phyloP scores from a whole-genome alignment of 2,329 filamentous ascomycete genomes.

The Dendrostoma leiphaemia region DNA sequence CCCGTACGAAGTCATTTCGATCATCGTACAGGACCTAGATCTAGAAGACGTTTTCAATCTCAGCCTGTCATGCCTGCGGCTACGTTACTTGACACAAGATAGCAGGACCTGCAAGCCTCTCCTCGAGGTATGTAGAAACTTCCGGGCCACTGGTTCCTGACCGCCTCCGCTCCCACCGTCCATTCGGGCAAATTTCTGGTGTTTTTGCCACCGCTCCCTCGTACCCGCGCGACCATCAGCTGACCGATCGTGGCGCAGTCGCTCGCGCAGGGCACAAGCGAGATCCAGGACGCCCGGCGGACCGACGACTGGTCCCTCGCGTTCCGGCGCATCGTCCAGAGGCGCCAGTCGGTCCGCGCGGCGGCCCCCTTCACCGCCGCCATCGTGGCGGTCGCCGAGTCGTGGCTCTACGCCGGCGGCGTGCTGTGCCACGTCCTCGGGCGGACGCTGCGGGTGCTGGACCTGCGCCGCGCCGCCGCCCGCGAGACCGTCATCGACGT shows the following conservation, averaged over 20 bases:
- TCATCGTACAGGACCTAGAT: constrained; percentile 53
- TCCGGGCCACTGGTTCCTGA: not conserved
- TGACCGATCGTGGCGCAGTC: constrained; percentile 29
- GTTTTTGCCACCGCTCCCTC: constrained; percentile 38
- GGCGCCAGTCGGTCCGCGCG: constrained; percentile 56
- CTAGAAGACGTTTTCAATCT: constrained; percentile 59
- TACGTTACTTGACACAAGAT: constrained; percentile 51
- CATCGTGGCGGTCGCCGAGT: constrained; percentile 57
- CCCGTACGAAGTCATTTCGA: constrained; percentile 64
- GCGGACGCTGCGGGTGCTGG: constrained; percentile 52
- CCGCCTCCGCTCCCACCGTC: not conserved
- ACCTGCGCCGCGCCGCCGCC: constrained; percentile 48
- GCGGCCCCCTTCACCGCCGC: constrained; percentile 62
- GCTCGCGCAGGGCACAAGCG: constrained; percentile 30
- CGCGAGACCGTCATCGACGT: constrained; percentile 58
- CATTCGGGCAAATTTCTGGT: not conserved
- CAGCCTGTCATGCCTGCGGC: constrained; percentile 47
- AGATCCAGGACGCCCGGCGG: constrained; percentile 30
- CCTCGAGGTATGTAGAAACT: constrained; percentile 49
- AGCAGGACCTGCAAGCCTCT: constrained; percentile 56
- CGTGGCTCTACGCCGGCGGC: constrained; percentile 62
- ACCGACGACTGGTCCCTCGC: constrained; percentile 45
- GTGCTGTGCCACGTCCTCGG: constrained; percentile 62
- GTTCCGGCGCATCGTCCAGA: constrained; percentile 59
- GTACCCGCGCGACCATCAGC: constrained; percentile 49